Base-by-base conservation (phyloP, 257 asterid species). In the Gardenia jasminoides region DNA sequence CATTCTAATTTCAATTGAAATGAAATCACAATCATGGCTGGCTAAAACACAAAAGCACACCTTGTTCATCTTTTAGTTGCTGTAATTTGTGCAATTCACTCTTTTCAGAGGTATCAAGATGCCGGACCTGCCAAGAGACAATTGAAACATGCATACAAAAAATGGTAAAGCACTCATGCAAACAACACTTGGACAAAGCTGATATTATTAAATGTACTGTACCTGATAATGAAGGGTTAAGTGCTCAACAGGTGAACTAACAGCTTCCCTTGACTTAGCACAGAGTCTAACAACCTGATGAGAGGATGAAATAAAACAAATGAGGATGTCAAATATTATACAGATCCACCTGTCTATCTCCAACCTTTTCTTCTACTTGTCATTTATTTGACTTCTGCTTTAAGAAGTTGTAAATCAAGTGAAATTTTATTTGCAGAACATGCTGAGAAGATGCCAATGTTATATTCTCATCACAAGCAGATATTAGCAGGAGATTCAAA, bases 211-310 rank as follows among this genome's bases (percentile, higher is more conserved):
- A 67, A 76, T 56, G 15, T 43, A 70, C 82, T 5, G 69, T 69
- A 94, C 99, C 98, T 96, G 99, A 88, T 93, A 96, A 84, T 96
- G 99, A 88, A 96, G 92, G 65, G 98, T 93, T 78, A 96, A 82
- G 84, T 96, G 99, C 83, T 96, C 99, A 72, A 96, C 97, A 41
- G 99, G 98, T 54, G 99, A 96, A 86, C 96, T 93, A 76, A 96
- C 98, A 77, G 98, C 97, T 87, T 96, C 98, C 91, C 99, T 93
- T 68, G 99, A 96, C 83, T 96, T 96, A 9, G 98, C 99, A 82
- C 98, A 92, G 24, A 96, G 94, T 84, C 98, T 87, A 80, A 96
- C 99, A 82, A 96, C 99, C 99, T 96, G 81, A 28, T 74, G 66
- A 80, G 76, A 36, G 69, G 39, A 67, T 52, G 56, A 56, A 75